Evolutionary conservation across 148 eudicot genomes (phyloP).

Genomic region (Arctostaphylos glauca): DNA sequence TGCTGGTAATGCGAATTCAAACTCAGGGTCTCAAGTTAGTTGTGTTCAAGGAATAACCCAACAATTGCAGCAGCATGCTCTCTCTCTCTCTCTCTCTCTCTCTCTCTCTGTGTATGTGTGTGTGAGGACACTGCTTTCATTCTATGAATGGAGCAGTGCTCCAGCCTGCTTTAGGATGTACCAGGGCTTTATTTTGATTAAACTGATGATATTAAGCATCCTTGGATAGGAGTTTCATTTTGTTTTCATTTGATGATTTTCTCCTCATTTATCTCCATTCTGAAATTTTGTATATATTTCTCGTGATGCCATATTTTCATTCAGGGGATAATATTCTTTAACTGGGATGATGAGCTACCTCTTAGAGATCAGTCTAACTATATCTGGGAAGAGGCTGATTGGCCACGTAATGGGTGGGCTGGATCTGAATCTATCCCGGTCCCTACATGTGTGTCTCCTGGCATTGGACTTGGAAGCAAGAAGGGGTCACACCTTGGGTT

Average conservation of each 20-base stretch:
- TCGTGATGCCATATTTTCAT: slow-evolving; percentile 13
- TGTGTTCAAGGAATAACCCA: neutral
- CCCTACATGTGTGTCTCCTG: slow-evolving; percentile 83
- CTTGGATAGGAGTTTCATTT: slow-evolving; percentile 1
- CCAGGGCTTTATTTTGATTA: neutral
- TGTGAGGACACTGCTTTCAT: neutral
- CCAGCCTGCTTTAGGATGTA: neutral
- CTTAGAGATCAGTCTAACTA: slow-evolving; percentile 44
- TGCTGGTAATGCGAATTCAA: neutral
- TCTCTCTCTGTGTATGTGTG: neutral
- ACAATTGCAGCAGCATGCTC: neutral
- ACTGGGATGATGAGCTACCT: slow-evolving; percentile 61
- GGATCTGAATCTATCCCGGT: slow-evolving; percentile 73
- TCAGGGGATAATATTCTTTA: slow-evolving; percentile 84
- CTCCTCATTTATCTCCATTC: neutral
- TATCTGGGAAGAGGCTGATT: slow-evolving; percentile 86
- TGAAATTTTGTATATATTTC: neutral
- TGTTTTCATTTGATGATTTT: neutral
- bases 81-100: neutral
- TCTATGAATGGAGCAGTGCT: neutral
- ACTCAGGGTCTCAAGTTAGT: neutral
- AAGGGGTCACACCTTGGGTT: slow-evolving; percentile 71
- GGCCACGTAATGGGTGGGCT: slow-evolving; percentile 96
- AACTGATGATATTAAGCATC: neutral
- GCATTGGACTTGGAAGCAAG: slow-evolving; percentile 64